phyloP scores from a whole-genome alignment of 1,284 basidiomycete species.

The Ganoderma leucocontextum region DNA sequence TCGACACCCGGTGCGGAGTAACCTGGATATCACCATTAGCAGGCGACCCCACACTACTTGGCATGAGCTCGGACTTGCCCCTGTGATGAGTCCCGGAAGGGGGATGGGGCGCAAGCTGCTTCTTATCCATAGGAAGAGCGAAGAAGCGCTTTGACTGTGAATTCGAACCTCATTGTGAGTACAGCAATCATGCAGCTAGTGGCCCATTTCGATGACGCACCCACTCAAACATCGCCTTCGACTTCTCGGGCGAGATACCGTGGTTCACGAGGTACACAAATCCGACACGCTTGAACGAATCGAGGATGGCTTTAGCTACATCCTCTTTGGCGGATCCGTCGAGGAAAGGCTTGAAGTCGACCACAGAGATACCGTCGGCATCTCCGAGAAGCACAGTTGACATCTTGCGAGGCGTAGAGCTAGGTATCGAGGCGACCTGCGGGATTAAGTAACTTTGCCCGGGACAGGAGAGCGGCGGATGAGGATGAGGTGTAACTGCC shows the following conservation, averaged over 20 bases:
- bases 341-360: slow-evolving; percentile 43
- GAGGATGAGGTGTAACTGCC: not conserved
- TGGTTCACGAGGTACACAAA: slow-evolving; percentile 55
- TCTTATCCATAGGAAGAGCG: slow-evolving; percentile 55
- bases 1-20: slow-evolving; percentile 58
- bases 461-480: not conserved
- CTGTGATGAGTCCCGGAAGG: slow-evolving; percentile 60
- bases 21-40: slow-evolving; percentile 40
- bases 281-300: slow-evolving; percentile 47
- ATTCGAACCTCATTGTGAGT: not conserved
- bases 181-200: not conserved
- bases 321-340: slow-evolving; percentile 40
- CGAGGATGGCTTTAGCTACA: slow-evolving; percentile 42
- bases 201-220: slow-evolving; percentile 38
- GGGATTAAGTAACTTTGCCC: not conserved
- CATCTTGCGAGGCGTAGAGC: slow-evolving; percentile 5
- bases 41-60: not conserved
- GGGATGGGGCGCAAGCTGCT: slow-evolving; percentile 66
- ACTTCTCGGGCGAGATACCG: slow-evolving; percentile 49
- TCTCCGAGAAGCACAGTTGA: slow-evolving; percentile 30
- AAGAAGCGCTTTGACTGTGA: slow-evolving; percentile 61
- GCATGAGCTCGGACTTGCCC: slow-evolving; percentile 43
- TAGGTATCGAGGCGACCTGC: not conserved
- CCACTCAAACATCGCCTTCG: slow-evolving; percentile 62
- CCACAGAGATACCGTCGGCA: slow-evolving; percentile 36